Base-by-base conservation (phyloP, 371 early-diverging fungal genomes). In the Smittium culicis region DNA sequence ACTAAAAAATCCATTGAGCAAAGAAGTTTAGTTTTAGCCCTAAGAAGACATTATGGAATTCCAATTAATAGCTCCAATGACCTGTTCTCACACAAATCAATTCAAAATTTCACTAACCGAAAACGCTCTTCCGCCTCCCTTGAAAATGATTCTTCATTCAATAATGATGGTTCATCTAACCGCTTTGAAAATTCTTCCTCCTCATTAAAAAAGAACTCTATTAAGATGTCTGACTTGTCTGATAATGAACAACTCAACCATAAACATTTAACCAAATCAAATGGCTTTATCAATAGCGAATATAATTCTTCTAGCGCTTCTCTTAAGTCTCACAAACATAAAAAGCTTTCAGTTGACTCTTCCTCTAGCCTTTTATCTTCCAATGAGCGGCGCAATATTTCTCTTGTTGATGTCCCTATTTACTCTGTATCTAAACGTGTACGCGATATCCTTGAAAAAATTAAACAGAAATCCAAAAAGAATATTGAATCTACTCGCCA, bases 21-120 rank as follows among this genome's bases (percentile, higher is more conserved):
- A 35, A 31, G 63, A 33, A 32, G 33, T 63, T n/a, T 63, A 33
- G 63, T 63, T 31, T 35, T 63, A 35, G 63, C 63, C 14, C 31
- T 63, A n/a, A 25, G 33, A 5, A n/a, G 63, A 32, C 63, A 63
- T 33, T 33, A 34, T 31, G 35, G 35, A 20, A 63, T 30, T n/a
- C n/a, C n/a, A n/a, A 35, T 34, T 5, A n/a, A 24, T 5, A 33
- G 35, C 33, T 30, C 35, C 14, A 63, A 63, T n/a, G 63, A 63
- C 14, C 63, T 63, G 25, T 63, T 63, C n/a, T 30, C 45, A 11
- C 45, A 45, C 5, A 45, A 20, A 45, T 45, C 45, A 11, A 5
- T 45, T 5, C 20, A 11, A 20, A 11, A 5, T 45, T 45, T 45
- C 11, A 20, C 11, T 11, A 20, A 20, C 20, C 5, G 45, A 20